phyloP scores from a whole-genome alignment of 202 grass and related monocot species.

The Sporobolus alterniflorus region DNA sequence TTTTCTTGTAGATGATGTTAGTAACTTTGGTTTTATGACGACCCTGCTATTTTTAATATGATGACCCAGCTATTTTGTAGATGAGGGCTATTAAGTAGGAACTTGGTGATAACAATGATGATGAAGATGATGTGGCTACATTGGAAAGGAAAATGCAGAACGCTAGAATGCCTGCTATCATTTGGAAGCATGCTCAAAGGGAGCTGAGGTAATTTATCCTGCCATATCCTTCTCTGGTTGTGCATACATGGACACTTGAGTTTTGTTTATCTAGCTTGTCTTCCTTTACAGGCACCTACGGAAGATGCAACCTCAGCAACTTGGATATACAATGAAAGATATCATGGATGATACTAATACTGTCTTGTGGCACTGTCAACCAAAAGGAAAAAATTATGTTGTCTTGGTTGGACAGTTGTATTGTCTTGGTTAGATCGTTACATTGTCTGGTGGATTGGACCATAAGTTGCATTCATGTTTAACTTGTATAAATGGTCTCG shows the following conservation, averaged over 20 bases:
- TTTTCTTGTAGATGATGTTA: too few relatives aligned
- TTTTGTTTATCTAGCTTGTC: constrained; percentile 22
- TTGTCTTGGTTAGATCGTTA: too few relatives aligned
- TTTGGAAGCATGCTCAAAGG: constrained; percentile 98
- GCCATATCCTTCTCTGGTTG: constrained; percentile 23
- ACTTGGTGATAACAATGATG: constrained; percentile 96
- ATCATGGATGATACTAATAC: too few relatives aligned
- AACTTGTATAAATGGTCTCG: too few relatives aligned
- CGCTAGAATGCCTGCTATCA: constrained; percentile 95
- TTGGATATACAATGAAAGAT: too few relatives aligned
- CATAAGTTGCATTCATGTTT: too few relatives aligned
- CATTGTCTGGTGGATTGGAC: too few relatives aligned
- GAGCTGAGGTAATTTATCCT: constrained; percentile 76
- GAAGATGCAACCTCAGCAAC: constrained; percentile 99
- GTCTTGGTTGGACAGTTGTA: too few relatives aligned
- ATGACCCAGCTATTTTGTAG: constrained; percentile 42
- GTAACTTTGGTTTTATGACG: too few relatives aligned
- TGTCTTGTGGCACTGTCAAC: too few relatives aligned
- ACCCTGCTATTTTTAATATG: constrained; percentile 5
- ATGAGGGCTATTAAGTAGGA: constrained; percentile 99
- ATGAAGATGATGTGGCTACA: constrained; percentile 94
- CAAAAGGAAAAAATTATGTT: too few relatives aligned
- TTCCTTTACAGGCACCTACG: constrained; percentile 65
- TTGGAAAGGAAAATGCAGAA: constrained; percentile 99
- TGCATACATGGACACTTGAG: not conserved